These are phyloP conservation scores for Apocynum venetum DNA, from an alignment of 257 asterid species.

Conservation along the genomic window DNA sequence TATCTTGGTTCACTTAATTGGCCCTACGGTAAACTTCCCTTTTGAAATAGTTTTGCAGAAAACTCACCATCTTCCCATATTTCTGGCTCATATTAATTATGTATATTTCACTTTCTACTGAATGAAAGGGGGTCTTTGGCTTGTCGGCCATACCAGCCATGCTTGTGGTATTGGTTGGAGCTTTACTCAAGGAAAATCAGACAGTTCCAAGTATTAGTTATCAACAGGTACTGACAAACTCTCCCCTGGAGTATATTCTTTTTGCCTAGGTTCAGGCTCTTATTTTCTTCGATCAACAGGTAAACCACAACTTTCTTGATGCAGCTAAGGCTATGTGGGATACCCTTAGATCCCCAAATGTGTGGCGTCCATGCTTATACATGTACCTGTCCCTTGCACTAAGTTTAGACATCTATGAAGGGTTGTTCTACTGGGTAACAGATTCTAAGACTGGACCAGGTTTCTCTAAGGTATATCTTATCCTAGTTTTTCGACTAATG, in stretches of 20 bases:
- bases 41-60: background rate
- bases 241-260: constrained; percentile 8
- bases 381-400: constrained; percentile 79
- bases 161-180: constrained; percentile 70
- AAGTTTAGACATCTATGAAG: constrained; percentile 70
- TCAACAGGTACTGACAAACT: constrained; percentile 51
- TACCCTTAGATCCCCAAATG: constrained; percentile 65
- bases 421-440: constrained; percentile 91
- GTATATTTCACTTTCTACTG: background rate
- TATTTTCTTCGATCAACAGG: constrained; percentile 40
- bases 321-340: constrained; percentile 91
- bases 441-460: constrained; percentile 72
- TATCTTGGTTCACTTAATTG: constrained; percentile 73
- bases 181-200: constrained; percentile 64
- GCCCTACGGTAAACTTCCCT: constrained; percentile 64
- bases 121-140: constrained; percentile 82
- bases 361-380: constrained; percentile 90
- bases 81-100: background rate
- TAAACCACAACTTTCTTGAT: constrained; percentile 57
- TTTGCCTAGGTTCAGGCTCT: constrained; percentile 13
- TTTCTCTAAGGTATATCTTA: constrained; percentile 58
- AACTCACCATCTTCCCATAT: background rate
- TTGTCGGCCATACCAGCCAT: constrained; percentile 71
- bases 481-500: background rate
- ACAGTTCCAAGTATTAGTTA: constrained; percentile 34